These are phyloP conservation scores for Trichothecium roseum DNA, from an alignment of 2,329 filamentous ascomycete species.

Conservation along the genomic window DNA sequence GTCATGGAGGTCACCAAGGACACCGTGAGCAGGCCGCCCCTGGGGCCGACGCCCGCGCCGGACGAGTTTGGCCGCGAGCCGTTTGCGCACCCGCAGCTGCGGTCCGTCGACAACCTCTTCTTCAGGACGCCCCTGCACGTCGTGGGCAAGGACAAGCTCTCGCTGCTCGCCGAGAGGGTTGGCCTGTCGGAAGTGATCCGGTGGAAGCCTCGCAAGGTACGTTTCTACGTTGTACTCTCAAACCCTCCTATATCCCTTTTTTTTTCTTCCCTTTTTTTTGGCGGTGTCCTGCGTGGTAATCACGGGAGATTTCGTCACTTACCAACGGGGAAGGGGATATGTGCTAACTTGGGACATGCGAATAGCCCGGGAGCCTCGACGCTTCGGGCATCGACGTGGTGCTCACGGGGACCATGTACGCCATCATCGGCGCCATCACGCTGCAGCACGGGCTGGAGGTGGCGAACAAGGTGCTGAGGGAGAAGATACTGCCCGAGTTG, in stretches of 20 bases:
- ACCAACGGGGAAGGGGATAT: too few species aligned
- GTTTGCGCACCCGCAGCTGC: slow-evolving; percentile 60
- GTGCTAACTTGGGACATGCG: neutral
- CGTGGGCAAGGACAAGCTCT: slow-evolving; percentile 55
- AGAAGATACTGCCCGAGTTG: slow-evolving; percentile 53
- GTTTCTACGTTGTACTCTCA: too few species aligned
- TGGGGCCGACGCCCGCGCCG: slow-evolving; percentile 11
- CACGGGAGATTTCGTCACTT: too few species aligned
- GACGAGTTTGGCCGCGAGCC: slow-evolving; percentile 48
- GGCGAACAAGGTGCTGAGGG: slow-evolving; percentile 63
- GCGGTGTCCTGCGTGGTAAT: too few species aligned
- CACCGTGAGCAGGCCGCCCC: slow-evolving; percentile 22
- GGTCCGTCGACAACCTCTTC: slow-evolving; percentile 64
- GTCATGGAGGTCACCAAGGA: slow-evolving; percentile 27
- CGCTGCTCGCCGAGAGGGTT: slow-evolving; percentile 56
- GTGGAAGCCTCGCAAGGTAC: slow-evolving; percentile 80
- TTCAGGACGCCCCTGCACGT: slow-evolving; percentile 47
- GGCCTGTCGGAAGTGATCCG: slow-evolving; percentile 67
- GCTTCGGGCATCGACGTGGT: slow-evolving; percentile 67
- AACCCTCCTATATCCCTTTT: too few species aligned
- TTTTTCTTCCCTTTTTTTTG: too few species aligned
- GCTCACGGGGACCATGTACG: slow-evolving; percentile 67
- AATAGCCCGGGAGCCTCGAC: slow-evolving; percentile 53
- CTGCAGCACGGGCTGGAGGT: slow-evolving; percentile 75
- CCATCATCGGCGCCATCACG: slow-evolving; percentile 81